A percentile compares a stretch with the other conserved stretches of the same genome.
phyloP scores from a whole-genome alignment of 1,284 basidiomycete species.

The Leccinum cinnamomeum region DNA sequence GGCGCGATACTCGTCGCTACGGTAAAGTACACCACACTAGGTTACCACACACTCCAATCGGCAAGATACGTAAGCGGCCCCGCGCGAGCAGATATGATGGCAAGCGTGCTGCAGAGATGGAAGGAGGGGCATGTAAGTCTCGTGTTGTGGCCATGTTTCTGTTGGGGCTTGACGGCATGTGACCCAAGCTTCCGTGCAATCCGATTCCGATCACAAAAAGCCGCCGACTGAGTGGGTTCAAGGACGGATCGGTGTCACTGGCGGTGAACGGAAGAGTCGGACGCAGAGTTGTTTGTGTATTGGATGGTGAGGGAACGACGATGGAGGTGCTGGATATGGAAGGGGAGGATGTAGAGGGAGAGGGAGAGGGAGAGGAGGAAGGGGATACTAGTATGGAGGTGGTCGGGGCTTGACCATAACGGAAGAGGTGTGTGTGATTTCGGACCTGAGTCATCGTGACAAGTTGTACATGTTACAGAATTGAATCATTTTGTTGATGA shows the following conservation, averaged over 20 bases:
- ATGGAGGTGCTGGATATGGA: slow-evolving; percentile 79
- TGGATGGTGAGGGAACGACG: slow-evolving; percentile 58
- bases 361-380: slow-evolving; percentile 37
- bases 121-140: slow-evolving; percentile 51
- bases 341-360: slow-evolving; percentile 51
- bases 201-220: slow-evolving; percentile 56
- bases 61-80: slow-evolving; percentile 51
- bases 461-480: slow-evolving; percentile 24
- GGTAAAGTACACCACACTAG: slow-evolving; percentile 56
- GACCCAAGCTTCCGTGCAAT: slow-evolving; percentile 46
- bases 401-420: slow-evolving; percentile 33
- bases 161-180: slow-evolving; percentile 35
- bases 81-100: slow-evolving; percentile 63
- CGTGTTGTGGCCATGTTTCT: slow-evolving; percentile 35
- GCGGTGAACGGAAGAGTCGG: slow-evolving; percentile 73
- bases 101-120: slow-evolving; percentile 52
- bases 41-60: slow-evolving; percentile 51
- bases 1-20: slow-evolving; percentile 57
- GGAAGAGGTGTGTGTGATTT: slow-evolving; percentile 21
- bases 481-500: slow-evolving; percentile 16
- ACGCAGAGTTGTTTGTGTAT: slow-evolving; percentile 70
- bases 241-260: slow-evolving; percentile 52
- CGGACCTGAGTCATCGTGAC: slow-evolving; percentile 26
- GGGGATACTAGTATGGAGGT: slow-evolving; percentile 30
- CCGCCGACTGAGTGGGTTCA: slow-evolving; percentile 53